Conservation (phyloP, 2,329 filamentous ascomycete genomes). For the Claviceps purpurea region DNA sequence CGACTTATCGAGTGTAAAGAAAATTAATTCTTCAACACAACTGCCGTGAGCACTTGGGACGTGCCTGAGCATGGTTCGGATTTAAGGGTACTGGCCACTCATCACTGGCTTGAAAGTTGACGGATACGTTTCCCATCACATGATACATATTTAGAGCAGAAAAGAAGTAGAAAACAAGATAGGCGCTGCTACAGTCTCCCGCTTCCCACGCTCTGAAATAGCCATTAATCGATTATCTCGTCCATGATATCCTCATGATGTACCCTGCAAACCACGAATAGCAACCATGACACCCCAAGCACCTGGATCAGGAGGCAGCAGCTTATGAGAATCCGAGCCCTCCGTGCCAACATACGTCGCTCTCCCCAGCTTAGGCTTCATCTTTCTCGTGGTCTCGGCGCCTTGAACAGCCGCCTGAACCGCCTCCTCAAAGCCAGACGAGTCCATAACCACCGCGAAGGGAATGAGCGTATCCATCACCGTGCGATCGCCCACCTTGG, state of each 20-base stretch:
- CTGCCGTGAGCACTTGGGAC: too few species aligned
- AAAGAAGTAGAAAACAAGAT: neutral
- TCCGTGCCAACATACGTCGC: constrained; percentile 54
- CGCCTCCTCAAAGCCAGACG: constrained; percentile 38
- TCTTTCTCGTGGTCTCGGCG: constrained; percentile 48
- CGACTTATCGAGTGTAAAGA: too few species aligned
- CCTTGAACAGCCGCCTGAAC: constrained; percentile 46
- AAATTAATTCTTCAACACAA: too few species aligned
- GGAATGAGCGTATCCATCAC: constrained; percentile 45
- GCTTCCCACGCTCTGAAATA: too few species aligned
- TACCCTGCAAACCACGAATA: constrained; percentile 24
- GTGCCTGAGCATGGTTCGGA: too few species aligned
- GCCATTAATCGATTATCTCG: too few species aligned
- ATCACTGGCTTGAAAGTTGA: too few species aligned
- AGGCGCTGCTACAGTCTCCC: neutral
- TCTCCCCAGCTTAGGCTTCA: constrained; percentile 51
- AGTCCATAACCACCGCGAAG: constrained; percentile 33
- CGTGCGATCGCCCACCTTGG: constrained; percentile 41
- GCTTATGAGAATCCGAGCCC: constrained; percentile 33
- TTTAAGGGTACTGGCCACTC: too few species aligned
- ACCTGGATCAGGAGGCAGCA: constrained; percentile 53
- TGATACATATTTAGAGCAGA: too few species aligned
- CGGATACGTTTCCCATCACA: too few species aligned
- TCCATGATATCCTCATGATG: neutral
- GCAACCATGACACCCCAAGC: constrained; percentile 55